These are phyloP conservation scores for Ephemerocybe angulata DNA, from an alignment of 768 basidiomycete species.

Conservation along the genomic window DNA sequence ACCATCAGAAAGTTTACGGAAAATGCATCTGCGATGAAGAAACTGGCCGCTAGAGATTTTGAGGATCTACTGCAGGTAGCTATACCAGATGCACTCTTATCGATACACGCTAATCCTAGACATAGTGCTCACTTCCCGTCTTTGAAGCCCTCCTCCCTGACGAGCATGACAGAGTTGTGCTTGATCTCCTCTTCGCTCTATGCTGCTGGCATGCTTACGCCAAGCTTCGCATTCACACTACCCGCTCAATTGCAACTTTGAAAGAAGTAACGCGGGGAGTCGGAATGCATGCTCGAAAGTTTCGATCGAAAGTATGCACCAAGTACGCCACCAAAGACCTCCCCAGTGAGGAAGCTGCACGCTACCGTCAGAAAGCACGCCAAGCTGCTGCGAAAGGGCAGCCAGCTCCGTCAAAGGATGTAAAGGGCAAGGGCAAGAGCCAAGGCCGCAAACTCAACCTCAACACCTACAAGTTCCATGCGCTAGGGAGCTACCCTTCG, in stretches of 20 bases:
- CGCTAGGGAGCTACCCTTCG: constrained; percentile 2
- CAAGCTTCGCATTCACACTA: constrained; percentile 34
- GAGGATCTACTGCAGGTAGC: constrained; percentile 42
- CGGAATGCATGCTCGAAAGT: constrained; percentile 21
- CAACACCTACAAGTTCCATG: constrained; percentile 18
- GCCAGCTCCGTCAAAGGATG: constrained; percentile 1
- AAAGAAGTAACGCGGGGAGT: constrained; percentile 25
- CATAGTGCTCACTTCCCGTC: constrained; percentile 29
- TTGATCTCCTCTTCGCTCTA: constrained; percentile 26
- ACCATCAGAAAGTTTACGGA: constrained; percentile 32
- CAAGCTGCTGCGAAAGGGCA: not conserved
- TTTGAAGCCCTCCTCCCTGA: constrained; percentile 34
- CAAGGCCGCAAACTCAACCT: constrained; percentile 11
- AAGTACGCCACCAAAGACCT: constrained; percentile 19
- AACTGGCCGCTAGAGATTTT: constrained; percentile 36
- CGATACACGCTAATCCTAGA: not conserved
- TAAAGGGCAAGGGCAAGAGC: constrained; percentile 21
- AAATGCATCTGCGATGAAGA: constrained; percentile 34
- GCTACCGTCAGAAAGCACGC: not conserved
- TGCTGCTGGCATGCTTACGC: constrained; percentile 35
- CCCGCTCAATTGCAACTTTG: constrained; percentile 27
- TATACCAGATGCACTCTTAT: not conserved
- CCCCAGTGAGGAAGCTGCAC: constrained; percentile 2
- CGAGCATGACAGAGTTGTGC: constrained; percentile 23
- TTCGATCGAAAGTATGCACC: constrained; percentile 16